These are phyloP conservation scores for Chiua virens DNA, from an alignment of 768 basidiomycete genomes.

Conservation along the genomic window DNA sequence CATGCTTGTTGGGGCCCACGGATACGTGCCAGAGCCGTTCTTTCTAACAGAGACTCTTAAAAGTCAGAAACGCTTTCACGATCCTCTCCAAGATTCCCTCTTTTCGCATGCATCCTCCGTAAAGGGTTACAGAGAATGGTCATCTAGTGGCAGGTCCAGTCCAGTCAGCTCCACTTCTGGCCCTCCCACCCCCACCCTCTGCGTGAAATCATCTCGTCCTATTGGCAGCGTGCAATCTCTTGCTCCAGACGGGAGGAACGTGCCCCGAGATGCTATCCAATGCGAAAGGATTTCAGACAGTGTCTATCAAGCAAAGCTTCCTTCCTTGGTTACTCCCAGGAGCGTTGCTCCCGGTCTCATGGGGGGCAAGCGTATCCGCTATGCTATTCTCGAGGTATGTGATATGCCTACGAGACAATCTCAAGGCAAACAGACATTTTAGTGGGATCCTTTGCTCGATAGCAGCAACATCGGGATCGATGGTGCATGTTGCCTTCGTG, in stretches of 20 bases:
- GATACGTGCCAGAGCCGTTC: constrained; percentile 84
- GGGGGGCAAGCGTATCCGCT: constrained; percentile 72
- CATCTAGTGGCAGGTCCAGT: constrained; percentile 57
- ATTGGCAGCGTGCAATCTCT: constrained; percentile 50
- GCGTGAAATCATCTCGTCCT: constrained; percentile 70
- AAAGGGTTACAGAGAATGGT: constrained; percentile 79
- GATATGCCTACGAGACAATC: neutral
- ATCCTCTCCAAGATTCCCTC: constrained; percentile 82
- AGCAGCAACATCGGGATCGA: constrained; percentile 86
- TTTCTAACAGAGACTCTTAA: constrained; percentile 83
- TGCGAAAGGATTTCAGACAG: constrained; percentile 55
- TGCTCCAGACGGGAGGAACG: constrained; percentile 26
- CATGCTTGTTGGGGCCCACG: constrained; percentile 75
- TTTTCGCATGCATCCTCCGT: constrained; percentile 81
- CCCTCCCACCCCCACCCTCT: constrained; percentile 36
- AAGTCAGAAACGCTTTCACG: constrained; percentile 87
- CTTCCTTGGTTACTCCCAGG: constrained; percentile 78
- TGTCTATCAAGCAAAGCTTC: constrained; percentile 71
- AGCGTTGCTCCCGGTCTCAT: constrained; percentile 59
- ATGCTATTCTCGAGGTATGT: constrained; percentile 78
- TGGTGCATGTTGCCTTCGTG: constrained; percentile 43
- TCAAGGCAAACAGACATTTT: neutral
- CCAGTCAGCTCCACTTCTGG: constrained; percentile 25
- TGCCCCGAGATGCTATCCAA: constrained; percentile 32
- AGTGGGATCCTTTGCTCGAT: constrained; percentile 89